Conservation (phyloP, 2,329 filamentous ascomycete genomes). For the Paraphaeosphaeria minitans region DNA sequence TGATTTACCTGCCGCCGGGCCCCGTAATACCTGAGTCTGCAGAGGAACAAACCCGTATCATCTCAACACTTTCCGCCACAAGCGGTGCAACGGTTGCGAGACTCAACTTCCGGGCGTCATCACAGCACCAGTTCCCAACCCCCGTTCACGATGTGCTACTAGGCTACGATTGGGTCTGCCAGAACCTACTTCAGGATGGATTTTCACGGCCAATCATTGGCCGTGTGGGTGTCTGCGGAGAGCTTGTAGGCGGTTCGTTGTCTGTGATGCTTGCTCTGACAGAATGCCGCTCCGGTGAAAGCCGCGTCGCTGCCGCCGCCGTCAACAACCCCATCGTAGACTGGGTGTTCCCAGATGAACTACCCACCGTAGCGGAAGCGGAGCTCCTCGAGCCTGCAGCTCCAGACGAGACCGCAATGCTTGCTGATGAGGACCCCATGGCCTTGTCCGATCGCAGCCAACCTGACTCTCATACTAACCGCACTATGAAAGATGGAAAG, state of each 20-base stretch:
- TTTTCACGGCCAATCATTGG: constrained; percentile 30
- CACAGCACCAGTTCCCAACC: constrained; percentile 48
- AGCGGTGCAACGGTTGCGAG: constrained; percentile 50
- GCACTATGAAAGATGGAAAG: constrained; percentile 21
- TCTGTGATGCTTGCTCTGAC: constrained; percentile 57
- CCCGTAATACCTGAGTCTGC: constrained; percentile 36
- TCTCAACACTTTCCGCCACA: constrained; percentile 42
- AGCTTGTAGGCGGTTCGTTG: constrained; percentile 55
- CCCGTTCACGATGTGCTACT: constrained; percentile 55
- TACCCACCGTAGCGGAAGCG: constrained; percentile 26
- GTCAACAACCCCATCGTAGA: constrained; percentile 55
- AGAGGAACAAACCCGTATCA: constrained; percentile 38
- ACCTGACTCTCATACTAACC: constrained; percentile 2
- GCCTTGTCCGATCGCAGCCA: constrained; percentile 16
- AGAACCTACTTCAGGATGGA: constrained; percentile 41
- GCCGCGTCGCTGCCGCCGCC: constrained; percentile 52
- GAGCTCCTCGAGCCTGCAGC: constrained; percentile 37
- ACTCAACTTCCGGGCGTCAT: constrained; percentile 52
- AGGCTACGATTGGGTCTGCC: constrained; percentile 55
- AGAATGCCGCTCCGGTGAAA: constrained; percentile 51
- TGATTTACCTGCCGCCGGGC: constrained; percentile 53
- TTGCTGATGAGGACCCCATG: constrained; percentile 35
- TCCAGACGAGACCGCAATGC: constrained; percentile 38
- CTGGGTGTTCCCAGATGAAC: constrained; percentile 51
- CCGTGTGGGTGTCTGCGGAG: constrained; percentile 53